Conservation (phyloP, 352 stramenopile genomes). For the Stephanocyclus meneghinianus region DNA sequence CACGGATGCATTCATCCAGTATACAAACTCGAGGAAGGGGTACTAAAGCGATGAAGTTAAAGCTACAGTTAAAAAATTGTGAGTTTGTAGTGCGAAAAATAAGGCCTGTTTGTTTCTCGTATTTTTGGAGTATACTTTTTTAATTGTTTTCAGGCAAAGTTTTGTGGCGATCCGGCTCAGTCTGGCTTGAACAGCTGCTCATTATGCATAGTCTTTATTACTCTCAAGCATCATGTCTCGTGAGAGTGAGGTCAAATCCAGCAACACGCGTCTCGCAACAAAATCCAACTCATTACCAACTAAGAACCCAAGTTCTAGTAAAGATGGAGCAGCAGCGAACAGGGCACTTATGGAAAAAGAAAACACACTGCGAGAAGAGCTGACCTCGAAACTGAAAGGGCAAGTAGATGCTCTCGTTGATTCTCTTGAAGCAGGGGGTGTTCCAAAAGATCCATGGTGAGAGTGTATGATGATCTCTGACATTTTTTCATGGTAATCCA, state of each 20-base stretch:
- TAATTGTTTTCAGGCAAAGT: too few species aligned
- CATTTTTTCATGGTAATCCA: background rate
- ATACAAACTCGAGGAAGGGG: slow-evolving; percentile 30
- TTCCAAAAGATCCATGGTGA: slow-evolving; percentile 9
- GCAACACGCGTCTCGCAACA: background rate
- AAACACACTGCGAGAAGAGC: background rate
- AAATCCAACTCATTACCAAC: background rate
- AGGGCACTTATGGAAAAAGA: slow-evolving; percentile 14
- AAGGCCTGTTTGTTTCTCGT: too few species aligned
- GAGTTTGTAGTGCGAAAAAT: too few species aligned
- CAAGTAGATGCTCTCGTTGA: background rate
- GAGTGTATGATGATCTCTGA: background rate
- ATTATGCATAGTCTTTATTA: background rate
- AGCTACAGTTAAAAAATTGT: background rate
- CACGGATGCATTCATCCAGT: slow-evolving; percentile 83
- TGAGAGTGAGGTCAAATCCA: background rate
- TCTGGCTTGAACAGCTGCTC: background rate
- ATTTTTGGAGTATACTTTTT: too few species aligned
- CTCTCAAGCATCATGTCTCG: slow-evolving; percentile 3
- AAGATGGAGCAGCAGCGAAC: background rate
- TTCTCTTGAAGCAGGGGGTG: slow-evolving; percentile 10
- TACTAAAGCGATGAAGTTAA: background rate
- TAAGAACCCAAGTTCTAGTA: background rate
- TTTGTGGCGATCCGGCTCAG: too few species aligned
- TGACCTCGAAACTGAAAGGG: background rate